Conservation (phyloP, 805 yeast genomes). For the Zygoascus biomembranicola region DNA sequence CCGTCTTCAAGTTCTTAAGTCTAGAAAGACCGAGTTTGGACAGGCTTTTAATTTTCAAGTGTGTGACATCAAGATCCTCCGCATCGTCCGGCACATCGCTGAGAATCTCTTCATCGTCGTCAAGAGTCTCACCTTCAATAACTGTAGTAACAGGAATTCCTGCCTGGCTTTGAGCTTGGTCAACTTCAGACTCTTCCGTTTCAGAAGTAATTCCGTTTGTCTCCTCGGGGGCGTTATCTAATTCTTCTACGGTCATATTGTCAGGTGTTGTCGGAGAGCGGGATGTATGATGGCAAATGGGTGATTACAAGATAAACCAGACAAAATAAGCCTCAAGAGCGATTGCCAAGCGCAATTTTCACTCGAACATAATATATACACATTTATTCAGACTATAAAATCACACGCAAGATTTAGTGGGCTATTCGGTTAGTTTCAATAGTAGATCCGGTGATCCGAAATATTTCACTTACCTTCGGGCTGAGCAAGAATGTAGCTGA, state of each 20-base stretch:
- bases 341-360: no score
- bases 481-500: conserved; percentile 61
- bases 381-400: not conserved
- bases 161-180: not conserved
- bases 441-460: not conserved
- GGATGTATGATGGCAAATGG: not conserved
- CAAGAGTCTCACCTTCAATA: conserved; percentile 41
- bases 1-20: conserved; percentile 46
- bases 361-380: not conserved
- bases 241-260: not conserved
- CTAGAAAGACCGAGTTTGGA: conserved; percentile 52
- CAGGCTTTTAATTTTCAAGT: conserved; percentile 56
- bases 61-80: conserved; percentile 54
- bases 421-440: not conserved
- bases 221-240: not conserved
- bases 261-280: not conserved
- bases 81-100: conserved; percentile 41
- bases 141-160: conserved; percentile 7
- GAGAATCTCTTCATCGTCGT: conserved; percentile 47
- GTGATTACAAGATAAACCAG: no score
- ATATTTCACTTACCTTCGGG: conserved; percentile 24
- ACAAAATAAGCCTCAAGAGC: no score
- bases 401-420: not conserved
- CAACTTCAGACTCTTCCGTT: not conserved
- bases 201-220: not conserved